Base-by-base conservation (phyloP, 73 alveolate genomes). In the Paramecium caudatum region DNA sequence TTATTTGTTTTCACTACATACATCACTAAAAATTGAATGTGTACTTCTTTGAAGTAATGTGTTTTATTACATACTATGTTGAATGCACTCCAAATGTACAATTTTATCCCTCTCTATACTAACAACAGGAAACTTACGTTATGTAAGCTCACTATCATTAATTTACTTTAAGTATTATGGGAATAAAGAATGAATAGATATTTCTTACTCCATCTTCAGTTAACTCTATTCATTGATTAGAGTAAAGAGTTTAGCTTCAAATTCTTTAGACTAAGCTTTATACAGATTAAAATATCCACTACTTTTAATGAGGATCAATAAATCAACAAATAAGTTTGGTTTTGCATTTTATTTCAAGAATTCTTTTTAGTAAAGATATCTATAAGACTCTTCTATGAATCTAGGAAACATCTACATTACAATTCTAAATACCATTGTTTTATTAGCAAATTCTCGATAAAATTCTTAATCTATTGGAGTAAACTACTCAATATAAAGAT, bases 331-430 rank as follows among this genome's bases (percentile, higher is more conserved):
- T 27, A 55, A 27, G n/a, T 32, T 65, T 65, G 55, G 15, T 13
- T 32, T n/a, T 9, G 17, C 37, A 15, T 27, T 32, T 65, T 32
- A 27, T 65, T 65, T 65, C 49, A 65, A 65, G 55, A 65, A 32
- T 65, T 65, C 13, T 30, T 27, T 65, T 32, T 32, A 65, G n/a
- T 65, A 43, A 25, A 65, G 17, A 32, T 32, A 32, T 3, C 33
- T 3, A 65, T 65, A 65, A 21, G 50, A 65, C 33, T 65, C 83
- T 33, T 65, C 83, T 32, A 65, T 65, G 19, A 65, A 65, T 25
- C 83, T 36, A 27, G 55, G 83, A 32, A 65, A 65, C 83, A 65
- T 65, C 83, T 65, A 65, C 30, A 27, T 32, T 13, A 65, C 0
- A 13, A 30, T 0, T 65, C 9, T 33, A 12, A 65, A 32, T 65